Evolutionary conservation across 2,329 filamentous ascomycete genomes (phyloP).

Genomic region (Nigrospora osmanthi): DNA sequence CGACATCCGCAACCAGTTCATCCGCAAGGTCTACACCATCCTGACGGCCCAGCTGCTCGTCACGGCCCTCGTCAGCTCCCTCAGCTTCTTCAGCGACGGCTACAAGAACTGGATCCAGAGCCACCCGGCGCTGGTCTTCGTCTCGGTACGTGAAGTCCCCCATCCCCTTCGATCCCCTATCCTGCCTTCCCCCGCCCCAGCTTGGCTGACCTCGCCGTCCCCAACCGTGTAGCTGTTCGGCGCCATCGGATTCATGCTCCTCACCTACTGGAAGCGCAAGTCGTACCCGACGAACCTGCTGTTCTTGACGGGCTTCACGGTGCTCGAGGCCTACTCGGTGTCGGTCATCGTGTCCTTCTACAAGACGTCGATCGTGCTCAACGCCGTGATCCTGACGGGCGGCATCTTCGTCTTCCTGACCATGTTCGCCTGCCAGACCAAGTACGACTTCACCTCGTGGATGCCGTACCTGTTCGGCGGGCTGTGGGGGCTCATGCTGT

Average conservation of each 20-base stretch:
- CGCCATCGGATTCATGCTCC: constrained; percentile 73
- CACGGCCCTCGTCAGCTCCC: constrained; percentile 69
- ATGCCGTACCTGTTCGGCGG: constrained; percentile 89
- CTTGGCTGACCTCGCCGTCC: not conserved
- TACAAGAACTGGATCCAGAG: constrained; percentile 86
- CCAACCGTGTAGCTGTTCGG: constrained; percentile 53
- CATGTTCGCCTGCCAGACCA: constrained; percentile 90
- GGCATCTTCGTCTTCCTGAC: constrained; percentile 75
- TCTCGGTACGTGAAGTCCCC: constrained; percentile 48
- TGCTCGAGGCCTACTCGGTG: constrained; percentile 88
- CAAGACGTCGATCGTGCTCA: constrained; percentile 72
- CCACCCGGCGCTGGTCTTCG: constrained; percentile 77
- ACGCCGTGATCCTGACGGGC: constrained; percentile 82
- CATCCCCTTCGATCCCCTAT: not conserved
- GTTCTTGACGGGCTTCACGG: constrained; percentile 85
- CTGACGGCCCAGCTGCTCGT: constrained; percentile 88
- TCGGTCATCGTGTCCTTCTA: constrained; percentile 91
- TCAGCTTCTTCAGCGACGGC: constrained; percentile 74
- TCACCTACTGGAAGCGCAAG: constrained; percentile 94
- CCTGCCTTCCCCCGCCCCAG: not conserved
- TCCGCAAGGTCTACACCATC: constrained; percentile 97
- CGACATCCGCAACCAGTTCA: constrained; percentile 93
- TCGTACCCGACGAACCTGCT: constrained; percentile 91
- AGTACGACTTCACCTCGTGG: constrained; percentile 98
- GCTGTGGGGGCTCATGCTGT: constrained; percentile 84